Base-by-base conservation (phyloP, 805 yeast genomes). In the Metschnikowia hibisci region DNA sequence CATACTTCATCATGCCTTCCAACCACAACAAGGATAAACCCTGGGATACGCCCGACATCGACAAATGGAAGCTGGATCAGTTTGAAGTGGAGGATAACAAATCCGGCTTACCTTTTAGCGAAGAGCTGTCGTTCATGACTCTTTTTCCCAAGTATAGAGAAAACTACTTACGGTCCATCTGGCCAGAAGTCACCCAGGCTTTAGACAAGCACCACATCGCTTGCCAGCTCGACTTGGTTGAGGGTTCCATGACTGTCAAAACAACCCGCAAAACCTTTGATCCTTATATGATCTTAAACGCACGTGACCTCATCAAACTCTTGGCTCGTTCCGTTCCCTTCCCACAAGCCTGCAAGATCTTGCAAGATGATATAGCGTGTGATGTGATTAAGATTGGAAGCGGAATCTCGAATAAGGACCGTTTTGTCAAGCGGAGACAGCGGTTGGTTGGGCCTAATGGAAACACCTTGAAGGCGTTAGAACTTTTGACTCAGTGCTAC, bases 131-230 rank as follows among this genome's bases (percentile, higher is more conserved):
- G 34, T 93, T 93, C 62, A 86, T 89, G 81, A 89, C 96, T 2
- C 71, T 93, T 39, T 93, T 93, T 67, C 99, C 99, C 15, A 93
- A 93, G 68, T 93, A 93, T 67, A 81, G 99, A 68, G 99, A 93
- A 66, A 81, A 77, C 42, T 93, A 93, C 60, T 68, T 93, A 44
- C 83, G 88, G 56, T 82, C 86, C 45, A 78, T 91, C 37, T 93
- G 99, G 99, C 84, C 86, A 40, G 97, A 93, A 50, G 93, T 93
- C 9, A 88, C 97, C 2, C 80, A 77, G 55, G 76, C 91, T 0
- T 68, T 93, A 28, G 87, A 84, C 20, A 74, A 76, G 41, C 81
- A 81, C 54, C 83, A 86, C 44, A 74, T 93, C 34, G 82, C 84
- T n/a, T 87, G 96, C 64, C 82, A 82, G 30, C 71, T 93, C 49